Base-by-base conservation (phyloP, 2,329 filamentous ascomycete genomes). In the Aspergillus sp. region DNA sequence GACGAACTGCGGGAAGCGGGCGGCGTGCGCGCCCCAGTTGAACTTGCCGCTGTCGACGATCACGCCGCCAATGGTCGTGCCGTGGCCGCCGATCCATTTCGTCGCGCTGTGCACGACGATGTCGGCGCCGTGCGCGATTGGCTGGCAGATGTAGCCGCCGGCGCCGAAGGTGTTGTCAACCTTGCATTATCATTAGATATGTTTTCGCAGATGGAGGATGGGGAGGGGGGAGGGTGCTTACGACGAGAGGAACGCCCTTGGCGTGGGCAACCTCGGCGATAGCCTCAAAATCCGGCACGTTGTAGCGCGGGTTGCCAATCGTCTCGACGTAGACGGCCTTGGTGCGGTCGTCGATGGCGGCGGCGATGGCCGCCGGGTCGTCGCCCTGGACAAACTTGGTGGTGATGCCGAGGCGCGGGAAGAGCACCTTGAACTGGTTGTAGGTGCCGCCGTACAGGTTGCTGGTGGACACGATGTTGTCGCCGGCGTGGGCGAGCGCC, bases 51-150 rank as follows among this genome's bases (percentile, higher is more conserved):
- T 24, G 62, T 56, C 11, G 65, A 65, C 54, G 64, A 66, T 67
- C 68, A 73, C 14, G 55, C 64, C 22, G 66, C 67, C 92, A 60
- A 96, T 89, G 22, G 92, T 96, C 38, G 92, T 95, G 55, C 92
- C 93, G 73, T 97, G 93, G 40, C 92, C 92, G 52, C 92, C 92
- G 57, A 97, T 96, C 92, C 92, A 96, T 75, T 96, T 96, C 53
- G 92, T 96, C 10, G 91, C 91, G 36, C 89, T 94, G 80, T 96
- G 91, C 20, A 96, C 89, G 48, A 96, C 87, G 55, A 96, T 96
- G 68, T 96, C 92, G 58, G 89, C 92, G 50, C 92, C 92, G 72
- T 95, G 88, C 20, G 92, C 86, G 64, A 96, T 93, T 38, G 92
- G 92, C 6, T 88, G 85, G 61, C 87, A 79, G 71, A 90, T 95